Evolutionary conservation across 208 protist genomes (phyloP).

Genomic region (Trichomonas tenax): DNA sequence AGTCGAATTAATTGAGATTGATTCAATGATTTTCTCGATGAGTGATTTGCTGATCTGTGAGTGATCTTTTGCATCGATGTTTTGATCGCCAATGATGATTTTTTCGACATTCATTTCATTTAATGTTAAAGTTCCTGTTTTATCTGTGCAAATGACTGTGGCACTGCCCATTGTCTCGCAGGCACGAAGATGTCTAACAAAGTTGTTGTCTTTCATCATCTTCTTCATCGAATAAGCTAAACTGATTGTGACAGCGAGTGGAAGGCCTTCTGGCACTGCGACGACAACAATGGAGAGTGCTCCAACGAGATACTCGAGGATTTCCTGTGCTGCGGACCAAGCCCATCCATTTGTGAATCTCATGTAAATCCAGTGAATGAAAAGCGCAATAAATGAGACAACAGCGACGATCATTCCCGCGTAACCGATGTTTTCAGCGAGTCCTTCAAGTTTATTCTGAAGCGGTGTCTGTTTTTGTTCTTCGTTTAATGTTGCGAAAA

Average conservation of each 20-base stretch:
- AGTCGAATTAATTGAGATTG: neutral
- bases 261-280: conserved; percentile 86
- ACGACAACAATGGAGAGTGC: conserved; percentile 57
- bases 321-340: neutral
- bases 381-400: neutral
- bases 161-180: conserved; percentile 64
- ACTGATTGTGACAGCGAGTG: conserved; percentile 67
- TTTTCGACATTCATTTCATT: conserved; percentile 28
- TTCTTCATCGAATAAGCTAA: conserved; percentile 20
- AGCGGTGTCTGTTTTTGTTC: conserved; percentile 30
- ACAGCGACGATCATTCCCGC: neutral
- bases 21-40: neutral
- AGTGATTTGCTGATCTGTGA: neutral
- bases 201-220: conserved; percentile 22
- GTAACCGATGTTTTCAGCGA: neutral
- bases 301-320: neutral
- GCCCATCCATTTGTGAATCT: neutral
- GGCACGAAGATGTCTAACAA: neutral
- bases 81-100: conserved; percentile 20
- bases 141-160: conserved; percentile 92
- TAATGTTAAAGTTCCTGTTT: conserved; percentile 63
- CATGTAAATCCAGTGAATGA: neutral
- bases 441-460: conserved; percentile 1
- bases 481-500: conserved; percentile 28
- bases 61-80: neutral